Evolutionary conservation across 2,329 filamentous ascomycete species (phyloP).

Genomic region (Talaromyces verruculosus): DNA sequence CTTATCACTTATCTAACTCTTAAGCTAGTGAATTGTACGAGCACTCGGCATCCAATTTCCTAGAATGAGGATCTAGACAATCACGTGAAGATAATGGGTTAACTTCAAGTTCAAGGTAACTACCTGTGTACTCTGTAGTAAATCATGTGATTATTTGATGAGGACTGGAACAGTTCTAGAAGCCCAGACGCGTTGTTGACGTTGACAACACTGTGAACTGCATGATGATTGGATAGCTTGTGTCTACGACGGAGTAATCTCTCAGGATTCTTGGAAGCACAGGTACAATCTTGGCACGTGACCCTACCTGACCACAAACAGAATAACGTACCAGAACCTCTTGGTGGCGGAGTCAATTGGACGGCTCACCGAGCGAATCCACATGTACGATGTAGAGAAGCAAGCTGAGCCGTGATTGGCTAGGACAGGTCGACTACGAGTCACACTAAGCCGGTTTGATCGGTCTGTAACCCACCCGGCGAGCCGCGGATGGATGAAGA

Average conservation of each 20-base stretch:
- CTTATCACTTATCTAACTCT: neutral
- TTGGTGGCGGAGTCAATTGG: neutral
- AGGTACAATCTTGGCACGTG: neutral
- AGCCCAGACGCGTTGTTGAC: neutral
- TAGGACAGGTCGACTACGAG: neutral
- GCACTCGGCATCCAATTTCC: neutral
- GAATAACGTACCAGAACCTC: neutral
- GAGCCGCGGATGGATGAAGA: neutral
- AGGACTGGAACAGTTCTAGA: neutral
- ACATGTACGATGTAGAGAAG: neutral
- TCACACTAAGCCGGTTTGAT: neutral
- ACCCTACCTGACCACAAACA: neutral
- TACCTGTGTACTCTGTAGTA: too few relatives aligned
- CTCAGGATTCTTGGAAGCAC: neutral
- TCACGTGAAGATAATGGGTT: neutral
- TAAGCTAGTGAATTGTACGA: neutral
- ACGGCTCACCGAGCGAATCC: neutral
- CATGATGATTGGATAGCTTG: neutral
- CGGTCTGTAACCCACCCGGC: constrained; percentile 3
- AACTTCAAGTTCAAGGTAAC: neutral
- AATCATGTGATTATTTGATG: neutral
- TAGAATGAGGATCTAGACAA: neutral
- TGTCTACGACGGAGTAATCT: neutral
- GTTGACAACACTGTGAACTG: neutral
- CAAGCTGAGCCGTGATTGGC: neutral